phyloP scores from a whole-genome alignment of 768 basidiomycete genomes.

The Thelephora ganbajun region DNA sequence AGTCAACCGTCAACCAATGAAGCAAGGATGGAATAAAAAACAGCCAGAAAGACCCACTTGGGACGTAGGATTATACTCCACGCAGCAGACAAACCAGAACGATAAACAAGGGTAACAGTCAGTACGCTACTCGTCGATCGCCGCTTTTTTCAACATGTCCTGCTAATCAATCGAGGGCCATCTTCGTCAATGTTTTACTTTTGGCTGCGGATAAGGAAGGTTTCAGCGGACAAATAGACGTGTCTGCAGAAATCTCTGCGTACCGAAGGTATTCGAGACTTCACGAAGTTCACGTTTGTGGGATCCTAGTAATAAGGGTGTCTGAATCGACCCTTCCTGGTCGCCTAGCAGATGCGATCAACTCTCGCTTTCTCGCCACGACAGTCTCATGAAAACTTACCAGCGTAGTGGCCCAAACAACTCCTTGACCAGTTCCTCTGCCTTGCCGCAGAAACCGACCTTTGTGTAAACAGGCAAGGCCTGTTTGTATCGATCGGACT shows the following conservation, averaged over 20 bases:
- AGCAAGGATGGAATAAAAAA: too few relatives aligned
- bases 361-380: slow-evolving; percentile 2
- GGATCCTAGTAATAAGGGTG: slow-evolving; percentile 53
- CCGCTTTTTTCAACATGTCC: slow-evolving; percentile 55
- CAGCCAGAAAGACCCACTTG: too few relatives aligned
- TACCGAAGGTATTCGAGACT: slow-evolving; percentile 67
- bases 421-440: slow-evolving; percentile 87
- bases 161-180: slow-evolving; percentile 83
- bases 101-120: too few relatives aligned
- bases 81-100: too few relatives aligned
- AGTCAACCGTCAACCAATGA: too few relatives aligned
- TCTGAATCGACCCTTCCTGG: slow-evolving; percentile 49
- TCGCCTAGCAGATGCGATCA: slow-evolving; percentile 30
- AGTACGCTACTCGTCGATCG: slow-evolving; percentile 11
- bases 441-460: slow-evolving; percentile 78
- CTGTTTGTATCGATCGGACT: slow-evolving; percentile 72
- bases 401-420: slow-evolving; percentile 83
- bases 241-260: slow-evolving; percentile 12
- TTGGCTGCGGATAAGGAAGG: slow-evolving; percentile 29
- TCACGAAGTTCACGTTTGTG: slow-evolving; percentile 76
- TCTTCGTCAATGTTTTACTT: slow-evolving; percentile 60
- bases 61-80: too few relatives aligned
- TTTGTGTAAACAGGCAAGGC: slow-evolving; percentile 70
- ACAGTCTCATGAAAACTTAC: slow-evolving; percentile 31
- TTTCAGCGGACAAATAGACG: not conserved